These are phyloP conservation scores for Hericium coralloides DNA, from an alignment of 768 basidiomycete species.

Conservation along the genomic window DNA sequence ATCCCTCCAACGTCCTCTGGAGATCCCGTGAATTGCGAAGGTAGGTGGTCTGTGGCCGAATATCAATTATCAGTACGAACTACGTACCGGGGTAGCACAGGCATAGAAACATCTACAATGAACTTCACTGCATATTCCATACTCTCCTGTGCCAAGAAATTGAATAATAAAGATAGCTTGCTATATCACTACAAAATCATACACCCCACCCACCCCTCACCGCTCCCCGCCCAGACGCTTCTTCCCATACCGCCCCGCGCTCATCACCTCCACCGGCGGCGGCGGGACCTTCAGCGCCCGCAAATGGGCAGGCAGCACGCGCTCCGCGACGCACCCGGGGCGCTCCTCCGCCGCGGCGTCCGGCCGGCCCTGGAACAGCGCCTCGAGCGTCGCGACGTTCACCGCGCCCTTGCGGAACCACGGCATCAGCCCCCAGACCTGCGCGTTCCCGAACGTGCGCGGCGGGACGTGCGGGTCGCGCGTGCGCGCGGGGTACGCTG, in stretches of 20 bases:
- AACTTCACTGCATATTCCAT: too few relatives aligned
- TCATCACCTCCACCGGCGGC: not conserved
- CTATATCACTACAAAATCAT: too few relatives aligned
- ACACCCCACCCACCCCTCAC: not conserved
- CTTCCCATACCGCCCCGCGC: not conserved
- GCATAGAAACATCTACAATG: too few relatives aligned
- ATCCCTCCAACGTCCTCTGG: too few relatives aligned
- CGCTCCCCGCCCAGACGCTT: not conserved
- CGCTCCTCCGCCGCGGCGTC: not conserved
- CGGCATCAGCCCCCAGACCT: conserved; percentile 6
- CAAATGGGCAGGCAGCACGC: not conserved
- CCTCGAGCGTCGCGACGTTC: conserved; percentile 6
- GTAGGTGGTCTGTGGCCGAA: too few relatives aligned
- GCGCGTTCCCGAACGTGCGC: conserved; percentile 9
- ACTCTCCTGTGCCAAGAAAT: too few relatives aligned
- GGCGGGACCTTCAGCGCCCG: not conserved
- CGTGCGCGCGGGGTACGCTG: conserved; percentile 9
- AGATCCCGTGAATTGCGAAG: too few relatives aligned
- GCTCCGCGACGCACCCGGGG: not conserved
- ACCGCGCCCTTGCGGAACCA: conserved; percentile 13
- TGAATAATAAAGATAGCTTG: too few relatives aligned
- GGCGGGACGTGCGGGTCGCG: conserved; percentile 8
- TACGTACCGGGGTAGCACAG: too few relatives aligned
- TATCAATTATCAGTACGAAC: too few relatives aligned
- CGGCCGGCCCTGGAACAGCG: not conserved